A percentile compares a stretch with the other conserved stretches of the same genome.
These are phyloP conservation scores for Camelina laxa DNA, from an alignment of 345 rosid genomes.

Conservation along the genomic window DNA sequence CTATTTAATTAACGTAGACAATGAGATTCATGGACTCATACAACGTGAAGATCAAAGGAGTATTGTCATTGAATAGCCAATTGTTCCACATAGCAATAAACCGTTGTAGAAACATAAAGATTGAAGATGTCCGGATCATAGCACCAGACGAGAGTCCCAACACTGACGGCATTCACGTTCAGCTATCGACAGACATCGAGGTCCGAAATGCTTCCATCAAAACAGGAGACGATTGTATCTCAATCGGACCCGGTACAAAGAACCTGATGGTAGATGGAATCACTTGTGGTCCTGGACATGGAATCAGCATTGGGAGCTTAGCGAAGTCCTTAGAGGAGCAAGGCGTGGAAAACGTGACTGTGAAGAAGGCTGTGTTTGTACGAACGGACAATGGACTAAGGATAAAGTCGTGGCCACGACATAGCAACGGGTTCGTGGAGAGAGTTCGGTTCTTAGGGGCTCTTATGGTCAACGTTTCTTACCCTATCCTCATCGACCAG, in stretches of 20 bases:
- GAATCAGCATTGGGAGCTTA: slow-evolving; percentile 70
- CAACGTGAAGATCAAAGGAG: slow-evolving; percentile 51
- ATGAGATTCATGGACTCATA: slow-evolving; percentile 46
- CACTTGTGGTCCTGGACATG: slow-evolving; percentile 72
- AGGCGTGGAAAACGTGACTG: slow-evolving; percentile 65
- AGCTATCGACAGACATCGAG: slow-evolving; percentile 46
- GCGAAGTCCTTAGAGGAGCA: slow-evolving; percentile 50
- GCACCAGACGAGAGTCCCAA: slow-evolving; percentile 59
- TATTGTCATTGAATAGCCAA: slow-evolving; percentile 62
- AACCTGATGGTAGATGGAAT: slow-evolving; percentile 56
- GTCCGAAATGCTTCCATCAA: slow-evolving; percentile 48
- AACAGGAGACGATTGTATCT: slow-evolving; percentile 72
- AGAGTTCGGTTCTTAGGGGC: slow-evolving; percentile 50
- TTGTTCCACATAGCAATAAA: slow-evolving; percentile 55
- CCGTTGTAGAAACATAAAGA: slow-evolving; percentile 50
- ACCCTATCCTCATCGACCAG: slow-evolving; percentile 65
- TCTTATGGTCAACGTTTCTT: slow-evolving; percentile 48
- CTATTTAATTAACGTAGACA: slow-evolving; percentile 12
- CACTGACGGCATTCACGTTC: slow-evolving; percentile 75
- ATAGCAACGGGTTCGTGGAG: slow-evolving; percentile 60
- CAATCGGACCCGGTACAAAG: slow-evolving; percentile 61
- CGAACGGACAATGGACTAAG: slow-evolving; percentile 61
- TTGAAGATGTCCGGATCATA: slow-evolving; percentile 49
- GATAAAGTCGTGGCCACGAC: slow-evolving; percentile 72
- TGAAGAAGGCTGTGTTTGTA: slow-evolving; percentile 45